Conservation (phyloP, 345 rosid genomes). For the Carallia brachiata region DNA sequence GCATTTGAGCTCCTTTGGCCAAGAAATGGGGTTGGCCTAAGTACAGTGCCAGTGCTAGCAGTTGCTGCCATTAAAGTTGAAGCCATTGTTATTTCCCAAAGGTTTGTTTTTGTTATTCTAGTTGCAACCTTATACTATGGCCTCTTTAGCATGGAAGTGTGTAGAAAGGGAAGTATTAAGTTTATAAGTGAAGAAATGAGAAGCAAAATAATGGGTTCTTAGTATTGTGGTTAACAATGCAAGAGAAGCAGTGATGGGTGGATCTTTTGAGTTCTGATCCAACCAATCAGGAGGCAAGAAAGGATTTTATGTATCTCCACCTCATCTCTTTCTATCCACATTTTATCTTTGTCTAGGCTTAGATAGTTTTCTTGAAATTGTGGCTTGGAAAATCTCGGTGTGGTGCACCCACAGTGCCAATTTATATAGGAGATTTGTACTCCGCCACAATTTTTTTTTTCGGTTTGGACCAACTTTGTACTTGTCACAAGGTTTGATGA, state of each 20-base stretch:
- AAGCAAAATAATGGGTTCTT: slow-evolving; percentile 13
- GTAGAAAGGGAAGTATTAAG: slow-evolving; percentile 17
- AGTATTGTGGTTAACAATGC: slow-evolving; percentile 26
- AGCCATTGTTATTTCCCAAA: slow-evolving; percentile 33
- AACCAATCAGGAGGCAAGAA: slow-evolving; percentile 61
- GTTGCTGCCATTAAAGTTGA: slow-evolving; percentile 48
- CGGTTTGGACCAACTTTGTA: no score
- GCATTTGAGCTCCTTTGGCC: slow-evolving; percentile 57
- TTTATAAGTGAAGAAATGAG: slow-evolving; percentile 25
- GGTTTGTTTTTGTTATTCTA: background rate
- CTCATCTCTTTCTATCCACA: slow-evolving; percentile 71
- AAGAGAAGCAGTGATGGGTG: slow-evolving; percentile 36
- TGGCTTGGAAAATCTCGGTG: background rate
- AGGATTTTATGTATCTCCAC: slow-evolving; percentile 60
- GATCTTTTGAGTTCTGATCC: slow-evolving; percentile 24
- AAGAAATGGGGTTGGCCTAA: slow-evolving; percentile 65
- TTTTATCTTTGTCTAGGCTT: slow-evolving; percentile 18
- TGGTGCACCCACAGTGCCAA: background rate
- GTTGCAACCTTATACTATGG: background rate
- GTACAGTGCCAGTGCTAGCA: slow-evolving; percentile 63
- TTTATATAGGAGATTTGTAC: background rate
- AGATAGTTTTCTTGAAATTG: background rate
- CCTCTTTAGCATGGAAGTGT: slow-evolving; percentile 10
- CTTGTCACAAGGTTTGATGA: no score
- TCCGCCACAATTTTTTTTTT: no score